Evolutionary conservation across 352 stramenopile genomes (phyloP).

Genomic region (Phytopythium delawarense): DNA sequence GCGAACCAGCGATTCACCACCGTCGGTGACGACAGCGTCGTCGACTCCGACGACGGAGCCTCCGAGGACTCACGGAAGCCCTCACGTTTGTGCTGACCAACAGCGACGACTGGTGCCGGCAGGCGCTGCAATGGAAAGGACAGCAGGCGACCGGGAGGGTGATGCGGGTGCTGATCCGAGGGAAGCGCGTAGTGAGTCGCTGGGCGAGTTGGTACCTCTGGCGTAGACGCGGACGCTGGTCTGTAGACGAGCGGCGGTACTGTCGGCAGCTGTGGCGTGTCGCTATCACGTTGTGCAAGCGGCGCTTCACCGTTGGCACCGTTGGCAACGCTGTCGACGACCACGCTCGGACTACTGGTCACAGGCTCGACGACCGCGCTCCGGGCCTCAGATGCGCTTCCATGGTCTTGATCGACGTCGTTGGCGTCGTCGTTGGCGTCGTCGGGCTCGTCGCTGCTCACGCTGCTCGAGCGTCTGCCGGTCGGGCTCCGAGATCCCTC

Average conservation of each 20-base stretch:
- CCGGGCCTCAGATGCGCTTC: not conserved
- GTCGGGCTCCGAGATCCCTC: not conserved
- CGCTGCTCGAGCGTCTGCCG: not conserved
- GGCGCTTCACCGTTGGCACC: not conserved
- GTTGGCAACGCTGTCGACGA: not conserved
- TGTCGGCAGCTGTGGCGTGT: not conserved
- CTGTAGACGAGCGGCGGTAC: not conserved
- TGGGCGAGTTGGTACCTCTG: not conserved
- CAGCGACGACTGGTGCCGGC: not conserved
- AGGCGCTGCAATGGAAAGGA: not conserved
- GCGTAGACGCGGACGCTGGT: not conserved
- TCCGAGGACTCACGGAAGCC: not conserved
- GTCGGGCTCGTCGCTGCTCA: not conserved
- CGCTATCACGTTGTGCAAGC: not conserved
- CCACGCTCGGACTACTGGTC: not conserved
- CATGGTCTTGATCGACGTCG: not conserved
- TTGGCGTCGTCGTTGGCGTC: not conserved
- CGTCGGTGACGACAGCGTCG: slow-evolving; percentile 1
- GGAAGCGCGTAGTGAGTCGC: not conserved
- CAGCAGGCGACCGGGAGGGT: not conserved
- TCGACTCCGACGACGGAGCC: not conserved
- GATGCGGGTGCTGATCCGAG: not conserved
- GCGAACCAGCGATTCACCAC: slow-evolving; percentile 5
- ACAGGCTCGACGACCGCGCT: not conserved
- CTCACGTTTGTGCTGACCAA: not conserved